Conservation (phyloP, 495 filamentous ascomycete genomes). For the Aspergillus wentii region DNA sequence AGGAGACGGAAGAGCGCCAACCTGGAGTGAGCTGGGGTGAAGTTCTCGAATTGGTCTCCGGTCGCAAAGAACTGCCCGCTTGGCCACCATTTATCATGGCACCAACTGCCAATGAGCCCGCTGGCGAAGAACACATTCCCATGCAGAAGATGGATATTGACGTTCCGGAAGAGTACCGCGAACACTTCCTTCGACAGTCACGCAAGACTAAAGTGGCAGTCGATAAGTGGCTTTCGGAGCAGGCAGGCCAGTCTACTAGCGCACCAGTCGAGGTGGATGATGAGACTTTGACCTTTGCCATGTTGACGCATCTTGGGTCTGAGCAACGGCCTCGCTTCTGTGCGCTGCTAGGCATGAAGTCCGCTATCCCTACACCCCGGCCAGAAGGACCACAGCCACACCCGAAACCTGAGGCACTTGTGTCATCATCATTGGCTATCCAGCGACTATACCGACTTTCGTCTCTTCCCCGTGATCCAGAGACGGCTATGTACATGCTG, state of each 20-base stretch:
- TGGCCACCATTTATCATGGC: conserved; percentile 85
- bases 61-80: conserved; percentile 72
- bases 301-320: conserved; percentile 77
- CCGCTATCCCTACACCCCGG: conserved; percentile 38
- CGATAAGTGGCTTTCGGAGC: conserved; percentile 77
- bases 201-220: conserved; percentile 81
- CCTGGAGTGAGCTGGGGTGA: conserved; percentile 93
- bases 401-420: conserved; percentile 60
- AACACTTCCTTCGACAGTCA: conserved; percentile 82
- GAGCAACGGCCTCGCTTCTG: conserved; percentile 74
- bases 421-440: conserved; percentile 67
- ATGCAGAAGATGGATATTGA: conserved; percentile 86
- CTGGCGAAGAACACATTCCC: conserved; percentile 49
- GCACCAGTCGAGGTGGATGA: conserved; percentile 85
- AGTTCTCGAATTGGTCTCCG: conserved; percentile 87
- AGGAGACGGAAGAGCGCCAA: conserved; percentile 45
- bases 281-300: conserved; percentile 87
- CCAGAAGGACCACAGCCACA: conserved; percentile 44
- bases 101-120: conserved; percentile 40
- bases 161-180: conserved; percentile 83
- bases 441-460: conserved; percentile 79
- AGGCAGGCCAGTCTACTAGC: conserved; percentile 63
- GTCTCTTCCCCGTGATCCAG: conserved; percentile 69
- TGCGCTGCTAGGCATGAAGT: conserved; percentile 67
- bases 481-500: conserved; percentile 83